Percentiles rank a stretch among this genome's conserved stretches.
Evolutionary conservation across 2,329 filamentous ascomycete species (phyloP).

Genomic region (Cordyceps farinosa): DNA sequence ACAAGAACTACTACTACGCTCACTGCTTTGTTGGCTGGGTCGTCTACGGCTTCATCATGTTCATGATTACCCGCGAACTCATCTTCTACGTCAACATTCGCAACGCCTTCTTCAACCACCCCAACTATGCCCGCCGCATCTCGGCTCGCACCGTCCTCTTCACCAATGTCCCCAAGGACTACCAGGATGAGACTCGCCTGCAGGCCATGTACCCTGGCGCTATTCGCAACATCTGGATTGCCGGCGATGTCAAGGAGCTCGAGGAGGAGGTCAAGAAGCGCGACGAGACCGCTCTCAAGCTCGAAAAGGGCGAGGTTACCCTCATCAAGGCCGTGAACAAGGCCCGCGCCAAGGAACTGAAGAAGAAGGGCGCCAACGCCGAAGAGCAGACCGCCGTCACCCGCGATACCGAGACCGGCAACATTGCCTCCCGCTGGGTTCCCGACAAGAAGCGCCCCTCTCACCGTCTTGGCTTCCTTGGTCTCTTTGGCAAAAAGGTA

Average conservation of each 20-base stretch:
- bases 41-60: slow-evolving; percentile 85
- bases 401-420: slow-evolving; percentile 62
- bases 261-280: slow-evolving; percentile 74
- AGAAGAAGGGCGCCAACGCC: slow-evolving; percentile 29
- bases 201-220: slow-evolving; percentile 73
- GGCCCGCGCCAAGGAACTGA: slow-evolving; percentile 33
- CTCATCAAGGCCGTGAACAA: slow-evolving; percentile 62
- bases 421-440: slow-evolving; percentile 63
- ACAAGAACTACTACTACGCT: slow-evolving; percentile 68
- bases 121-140: slow-evolving; percentile 76
- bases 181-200: slow-evolving; percentile 71
- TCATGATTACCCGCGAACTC: slow-evolving; percentile 82
- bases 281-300: slow-evolving; percentile 68
- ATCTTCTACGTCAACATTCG: slow-evolving; percentile 92
- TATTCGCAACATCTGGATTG: slow-evolving; percentile 81
- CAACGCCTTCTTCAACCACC: slow-evolving; percentile 86
- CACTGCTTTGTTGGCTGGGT: slow-evolving; percentile 78
- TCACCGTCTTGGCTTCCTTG: slow-evolving; percentile 61
- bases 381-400: slow-evolving; percentile 40
- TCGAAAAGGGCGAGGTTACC: slow-evolving; percentile 79
- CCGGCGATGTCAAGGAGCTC: slow-evolving; percentile 68
- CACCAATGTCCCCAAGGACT: slow-evolving; percentile 74
- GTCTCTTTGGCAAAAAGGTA: slow-evolving; percentile 63
- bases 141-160: slow-evolving; percentile 90
- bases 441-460: slow-evolving; percentile 64